A percentile compares a stretch with the other conserved stretches of the same genome.
Conservation (phyloP, 805 yeast species). For the Sungouiozyma intestinalis region DNA sequence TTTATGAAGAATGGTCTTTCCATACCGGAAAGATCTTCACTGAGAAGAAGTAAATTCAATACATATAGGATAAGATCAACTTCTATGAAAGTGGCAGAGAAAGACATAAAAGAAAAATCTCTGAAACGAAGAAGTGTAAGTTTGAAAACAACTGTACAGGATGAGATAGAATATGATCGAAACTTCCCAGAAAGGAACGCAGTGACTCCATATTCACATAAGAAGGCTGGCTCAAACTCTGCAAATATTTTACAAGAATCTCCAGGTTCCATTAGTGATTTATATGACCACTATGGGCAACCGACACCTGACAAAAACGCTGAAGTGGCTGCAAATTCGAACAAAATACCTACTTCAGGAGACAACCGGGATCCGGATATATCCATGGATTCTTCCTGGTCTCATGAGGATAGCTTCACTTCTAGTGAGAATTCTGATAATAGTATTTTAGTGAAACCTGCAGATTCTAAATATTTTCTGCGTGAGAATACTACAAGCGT, state of each 20-base stretch:
- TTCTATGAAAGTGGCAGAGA: background rate
- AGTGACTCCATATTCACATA: background rate
- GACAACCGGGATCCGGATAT: background rate
- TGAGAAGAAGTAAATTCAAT: conserved; percentile 41
- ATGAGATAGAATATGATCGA: background rate
- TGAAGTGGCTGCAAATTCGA: background rate
- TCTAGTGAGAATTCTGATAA: conserved; percentile 10
- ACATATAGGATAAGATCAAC: conserved; percentile 36
- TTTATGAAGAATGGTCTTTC: conserved; percentile 20
- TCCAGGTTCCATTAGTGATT: conserved; percentile 13
- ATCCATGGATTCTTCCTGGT: conserved; percentile 1
- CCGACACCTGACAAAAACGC: conserved; percentile 17
- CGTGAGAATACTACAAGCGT: conserved; percentile 3
- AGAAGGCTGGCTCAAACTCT: background rate
- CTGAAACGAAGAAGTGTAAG: background rate
- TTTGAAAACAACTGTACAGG: background rate
- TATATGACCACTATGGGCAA: conserved; percentile 24
- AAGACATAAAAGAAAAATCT: conserved; percentile 1
- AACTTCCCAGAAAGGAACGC: background rate
- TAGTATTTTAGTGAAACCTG: conserved; percentile 9
- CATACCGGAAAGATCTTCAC: conserved; percentile 27
- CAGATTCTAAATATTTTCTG: conserved; percentile 4
- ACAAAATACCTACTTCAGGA: background rate
- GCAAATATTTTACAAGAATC: conserved; percentile 3
- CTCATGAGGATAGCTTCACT: conserved; percentile 10